A percentile compares a stretch with the other conserved stretches of the same genome.
Evolutionary conservation across 257 asterid genomes (phyloP).

Genomic region (Schizonepeta tenuifolia): DNA sequence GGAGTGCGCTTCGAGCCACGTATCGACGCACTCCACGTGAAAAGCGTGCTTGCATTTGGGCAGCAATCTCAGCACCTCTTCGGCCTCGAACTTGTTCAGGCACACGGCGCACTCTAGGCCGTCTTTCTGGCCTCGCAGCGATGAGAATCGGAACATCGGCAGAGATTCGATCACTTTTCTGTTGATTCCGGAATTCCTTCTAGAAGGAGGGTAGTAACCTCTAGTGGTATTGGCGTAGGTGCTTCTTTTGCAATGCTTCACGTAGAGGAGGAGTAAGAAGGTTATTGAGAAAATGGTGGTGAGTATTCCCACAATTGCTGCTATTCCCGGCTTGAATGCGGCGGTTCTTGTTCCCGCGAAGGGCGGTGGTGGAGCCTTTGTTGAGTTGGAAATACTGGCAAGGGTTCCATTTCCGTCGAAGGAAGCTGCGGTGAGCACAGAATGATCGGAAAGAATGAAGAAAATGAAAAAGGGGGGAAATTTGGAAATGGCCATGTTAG

Average conservation of each 20-base stretch:
- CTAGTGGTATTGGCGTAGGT: not conserved
- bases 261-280: constrained; percentile 62
- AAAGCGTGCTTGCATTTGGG: constrained; percentile 90
- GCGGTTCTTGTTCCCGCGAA: constrained; percentile 17
- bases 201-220: constrained; percentile 33
- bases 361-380: constrained; percentile 35
- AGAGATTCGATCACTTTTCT: constrained; percentile 59
- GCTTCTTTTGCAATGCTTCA: constrained; percentile 67
- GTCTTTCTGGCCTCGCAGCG: constrained; percentile 73
- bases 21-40: constrained; percentile 88
- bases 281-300: constrained; percentile 67
- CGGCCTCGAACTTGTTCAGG: constrained; percentile 58
- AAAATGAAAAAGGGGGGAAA: constrained; percentile 29
- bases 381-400: not conserved
- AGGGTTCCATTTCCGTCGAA: constrained; percentile 8
- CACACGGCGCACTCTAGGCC: constrained; percentile 90
- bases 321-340: constrained; percentile 61
- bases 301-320: constrained; percentile 54
- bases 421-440: constrained; percentile 3
- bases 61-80: constrained; percentile 61
- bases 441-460: constrained; percentile 19
- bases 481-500: constrained; percentile 45
- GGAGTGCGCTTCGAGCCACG: constrained; percentile 91
- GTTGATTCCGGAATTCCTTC: constrained; percentile 63
- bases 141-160: constrained; percentile 73